A percentile compares a stretch with the other conserved stretches of the same genome.
These are phyloP conservation scores for Syncephalastrum monosporum DNA, from an alignment of 371 early-diverging fungal genomes.

Conservation along the genomic window DNA sequence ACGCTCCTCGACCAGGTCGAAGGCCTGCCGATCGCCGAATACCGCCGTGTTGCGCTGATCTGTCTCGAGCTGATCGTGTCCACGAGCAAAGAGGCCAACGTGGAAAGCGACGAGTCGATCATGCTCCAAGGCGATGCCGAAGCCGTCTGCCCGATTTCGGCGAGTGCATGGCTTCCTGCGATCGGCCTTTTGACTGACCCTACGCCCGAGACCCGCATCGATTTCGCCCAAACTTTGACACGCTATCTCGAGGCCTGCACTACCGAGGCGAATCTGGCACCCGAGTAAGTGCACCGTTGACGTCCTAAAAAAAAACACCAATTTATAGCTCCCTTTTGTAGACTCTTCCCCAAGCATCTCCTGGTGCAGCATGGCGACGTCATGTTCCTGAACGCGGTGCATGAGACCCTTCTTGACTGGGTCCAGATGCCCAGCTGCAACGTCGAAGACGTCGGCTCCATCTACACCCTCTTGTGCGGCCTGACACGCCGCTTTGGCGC, in stretches of 20 bases:
- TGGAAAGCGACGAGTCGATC: constrained; percentile 9
- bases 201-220: constrained; percentile 31
- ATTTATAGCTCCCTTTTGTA: neutral
- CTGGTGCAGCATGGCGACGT: constrained; percentile 42
- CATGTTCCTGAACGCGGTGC: constrained; percentile 51
- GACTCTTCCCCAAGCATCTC: constrained; percentile 12
- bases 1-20: constrained; percentile 46
- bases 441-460: constrained; percentile 59
- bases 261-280: constrained; percentile 23
- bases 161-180: constrained; percentile 42
- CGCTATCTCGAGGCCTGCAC: constrained; percentile 36
- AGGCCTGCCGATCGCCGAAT: constrained; percentile 43
- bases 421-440: constrained; percentile 43
- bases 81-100: constrained; percentile 15
- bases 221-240: constrained; percentile 30
- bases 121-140: neutral
- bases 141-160: constrained; percentile 10
- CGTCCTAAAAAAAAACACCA: neutral
- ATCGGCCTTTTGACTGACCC: constrained; percentile 33
- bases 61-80: constrained; percentile 41
- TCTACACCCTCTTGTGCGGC: constrained; percentile 53
- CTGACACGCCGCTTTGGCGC: constrained; percentile 54
- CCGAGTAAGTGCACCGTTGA: constrained; percentile 24
- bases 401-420: constrained; percentile 60
- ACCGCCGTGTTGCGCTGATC: constrained; percentile 47